Conservation (phyloP, 2,329 filamentous ascomycete genomes). For the Lachnellula hyalina region DNA sequence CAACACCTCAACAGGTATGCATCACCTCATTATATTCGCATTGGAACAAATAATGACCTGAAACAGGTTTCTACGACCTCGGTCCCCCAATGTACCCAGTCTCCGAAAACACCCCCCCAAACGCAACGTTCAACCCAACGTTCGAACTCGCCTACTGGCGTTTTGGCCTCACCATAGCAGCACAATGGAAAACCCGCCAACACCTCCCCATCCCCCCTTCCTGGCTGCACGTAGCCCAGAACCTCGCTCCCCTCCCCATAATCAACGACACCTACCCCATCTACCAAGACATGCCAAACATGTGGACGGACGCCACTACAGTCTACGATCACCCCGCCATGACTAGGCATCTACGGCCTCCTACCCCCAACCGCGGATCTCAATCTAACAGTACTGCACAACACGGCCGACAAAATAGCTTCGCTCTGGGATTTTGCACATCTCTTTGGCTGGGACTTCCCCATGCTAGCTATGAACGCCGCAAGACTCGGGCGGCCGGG, state of each 20-base stretch:
- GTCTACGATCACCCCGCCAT: conserved; percentile 41
- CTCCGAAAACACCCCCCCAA: conserved; percentile 54
- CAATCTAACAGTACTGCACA: conserved; percentile 32
- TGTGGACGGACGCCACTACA: conserved; percentile 38
- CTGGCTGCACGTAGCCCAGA: conserved; percentile 45
- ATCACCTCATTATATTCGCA: background rate
- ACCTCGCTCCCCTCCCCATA: conserved; percentile 48
- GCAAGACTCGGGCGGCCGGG: conserved; percentile 38
- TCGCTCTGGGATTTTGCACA: conserved; percentile 38
- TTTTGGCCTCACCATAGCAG: conserved; percentile 52
- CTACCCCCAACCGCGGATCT: conserved; percentile 36
- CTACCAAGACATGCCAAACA: conserved; percentile 46
- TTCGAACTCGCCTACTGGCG: conserved; percentile 58
- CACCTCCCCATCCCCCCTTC: conserved; percentile 36
- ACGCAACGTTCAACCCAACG: conserved; percentile 50
- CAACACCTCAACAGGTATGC: conserved; percentile 41
- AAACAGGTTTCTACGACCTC: conserved; percentile 42
- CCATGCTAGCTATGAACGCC: conserved; percentile 42
- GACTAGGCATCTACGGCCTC: conserved; percentile 40
- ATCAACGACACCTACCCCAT: conserved; percentile 47
- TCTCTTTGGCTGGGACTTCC: conserved; percentile 43
- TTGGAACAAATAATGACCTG: background rate
- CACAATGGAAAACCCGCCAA: conserved; percentile 46
- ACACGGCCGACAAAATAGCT: conserved; percentile 37
- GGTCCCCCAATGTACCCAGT: conserved; percentile 47